Conservation (phyloP, 768 basidiomycete genomes). For the Termitomyces sp. region DNA sequence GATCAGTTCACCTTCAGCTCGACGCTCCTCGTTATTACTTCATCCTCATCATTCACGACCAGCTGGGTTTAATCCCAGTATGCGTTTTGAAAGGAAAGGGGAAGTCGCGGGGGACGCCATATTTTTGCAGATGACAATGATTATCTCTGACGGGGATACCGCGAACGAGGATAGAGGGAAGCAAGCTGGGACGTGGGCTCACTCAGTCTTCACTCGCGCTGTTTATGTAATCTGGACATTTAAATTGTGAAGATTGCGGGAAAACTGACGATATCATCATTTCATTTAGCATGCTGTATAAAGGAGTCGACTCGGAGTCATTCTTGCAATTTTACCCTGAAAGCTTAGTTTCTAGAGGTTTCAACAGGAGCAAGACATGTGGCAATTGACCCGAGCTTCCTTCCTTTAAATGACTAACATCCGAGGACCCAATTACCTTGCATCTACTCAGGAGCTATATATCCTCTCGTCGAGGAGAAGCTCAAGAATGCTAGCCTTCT, state of each 20-base stretch:
- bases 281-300: background rate
- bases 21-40: too few relatives aligned
- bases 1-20: background rate
- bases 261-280: background rate
- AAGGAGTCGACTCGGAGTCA: background rate
- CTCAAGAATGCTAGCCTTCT: background rate
- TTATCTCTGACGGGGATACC: background rate
- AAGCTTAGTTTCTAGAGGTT: background rate
- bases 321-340: background rate
- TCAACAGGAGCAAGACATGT: background rate
- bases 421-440: background rate
- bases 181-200: too few relatives aligned
- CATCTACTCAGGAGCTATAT: background rate
- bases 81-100: background rate
- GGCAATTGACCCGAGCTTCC: background rate
- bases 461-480: background rate
- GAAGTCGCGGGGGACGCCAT: background rate
- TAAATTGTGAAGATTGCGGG: background rate
- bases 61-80: background rate
- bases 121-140: background rate
- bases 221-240: too few relatives aligned
- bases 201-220: too few relatives aligned
- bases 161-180: too few relatives aligned
- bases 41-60: background rate
- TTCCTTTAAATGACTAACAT: background rate